phyloP scores from a whole-genome alignment of 139 green algal genomes.

The Picochlorum sp. region DNA sequence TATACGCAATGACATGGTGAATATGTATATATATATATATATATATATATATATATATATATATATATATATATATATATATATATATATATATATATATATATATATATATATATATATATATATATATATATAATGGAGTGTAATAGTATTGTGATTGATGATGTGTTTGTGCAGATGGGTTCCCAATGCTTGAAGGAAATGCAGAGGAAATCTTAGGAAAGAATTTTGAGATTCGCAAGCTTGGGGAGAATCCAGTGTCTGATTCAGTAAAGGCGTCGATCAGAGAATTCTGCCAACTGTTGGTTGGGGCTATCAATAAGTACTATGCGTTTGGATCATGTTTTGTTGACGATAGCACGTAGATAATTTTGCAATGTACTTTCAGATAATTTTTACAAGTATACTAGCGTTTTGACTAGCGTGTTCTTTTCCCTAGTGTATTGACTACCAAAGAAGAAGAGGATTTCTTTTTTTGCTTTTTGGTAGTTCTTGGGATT shows the following conservation, averaged over 20 bases:
- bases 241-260: conserved; percentile 35
- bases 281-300: conserved; percentile 58
- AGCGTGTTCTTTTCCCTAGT: too few relatives aligned
- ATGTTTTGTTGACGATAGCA: conserved; percentile 64
- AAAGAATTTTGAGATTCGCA: conserved; percentile 65
- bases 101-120: too few relatives aligned
- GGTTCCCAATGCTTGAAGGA: conserved; percentile 64
- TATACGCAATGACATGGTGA: background rate
- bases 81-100: too few relatives aligned
- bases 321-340: conserved; percentile 79
- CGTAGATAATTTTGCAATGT: conserved; percentile 8
- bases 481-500: too few relatives aligned
- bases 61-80: too few relatives aligned
- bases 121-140: background rate
- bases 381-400: background rate
- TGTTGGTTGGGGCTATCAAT: conserved; percentile 59
- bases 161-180: conserved; percentile 19
- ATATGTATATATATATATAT: background rate
- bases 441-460: too few relatives aligned
- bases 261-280: conserved; percentile 40
- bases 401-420: background rate
- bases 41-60: too few relatives aligned
- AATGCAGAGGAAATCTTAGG: conserved; percentile 46
- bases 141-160: background rate
- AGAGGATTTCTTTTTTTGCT: too few relatives aligned